Base-by-base conservation (phyloP, 2,329 filamentous ascomycete species). In the Aspergillus sp. region DNA sequence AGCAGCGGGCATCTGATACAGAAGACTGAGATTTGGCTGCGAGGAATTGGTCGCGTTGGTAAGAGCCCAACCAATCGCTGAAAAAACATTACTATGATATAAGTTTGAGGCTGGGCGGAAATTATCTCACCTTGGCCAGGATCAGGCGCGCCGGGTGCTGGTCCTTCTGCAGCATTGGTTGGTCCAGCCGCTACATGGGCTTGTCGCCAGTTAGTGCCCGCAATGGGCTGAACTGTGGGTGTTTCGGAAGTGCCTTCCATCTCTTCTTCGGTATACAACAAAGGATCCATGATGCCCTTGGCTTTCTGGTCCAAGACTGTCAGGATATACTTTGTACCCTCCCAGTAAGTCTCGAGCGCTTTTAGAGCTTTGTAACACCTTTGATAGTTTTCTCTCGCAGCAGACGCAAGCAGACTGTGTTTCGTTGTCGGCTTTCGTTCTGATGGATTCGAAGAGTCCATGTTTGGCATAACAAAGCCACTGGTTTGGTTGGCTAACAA, bases 231-330 rank as follows among this genome's bases (percentile, higher is more conserved):
- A 41, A 83, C 79, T 28, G 80, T 83, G 4, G 83, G 79, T 28
- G 82, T 77, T 66, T 89, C 84, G 45, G 82, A 85, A 3, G 87
- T 87, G 71, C 87, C 89, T 72, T 92, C 91, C 76, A 91, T 91
- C 74, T 96, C 92, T 72, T 96, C 92, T 15, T 78, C 78, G 0
- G 85, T 87, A 66, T 88, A 88, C 9, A 88, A 72, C 15, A 87
- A 74, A 2, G 86, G 92, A 70, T 96, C 92, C 76, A 89, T 91
- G 43, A 94, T 91, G 0, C 92, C 92, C 73, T 94, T 92, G 15
- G 91, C 88, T 74, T 95, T 95, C 69, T 96, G 92, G 68, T 96
- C 91, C 11, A 96, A 80, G 0, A 92, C 91, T 0, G 91, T 94
- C 43, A 96, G 79, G 45, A 96, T 96, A 72, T 96, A 96, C 60